Base-by-base conservation (phyloP, 768 basidiomycete genomes). In the Leucosporidium creatinivorum region DNA sequence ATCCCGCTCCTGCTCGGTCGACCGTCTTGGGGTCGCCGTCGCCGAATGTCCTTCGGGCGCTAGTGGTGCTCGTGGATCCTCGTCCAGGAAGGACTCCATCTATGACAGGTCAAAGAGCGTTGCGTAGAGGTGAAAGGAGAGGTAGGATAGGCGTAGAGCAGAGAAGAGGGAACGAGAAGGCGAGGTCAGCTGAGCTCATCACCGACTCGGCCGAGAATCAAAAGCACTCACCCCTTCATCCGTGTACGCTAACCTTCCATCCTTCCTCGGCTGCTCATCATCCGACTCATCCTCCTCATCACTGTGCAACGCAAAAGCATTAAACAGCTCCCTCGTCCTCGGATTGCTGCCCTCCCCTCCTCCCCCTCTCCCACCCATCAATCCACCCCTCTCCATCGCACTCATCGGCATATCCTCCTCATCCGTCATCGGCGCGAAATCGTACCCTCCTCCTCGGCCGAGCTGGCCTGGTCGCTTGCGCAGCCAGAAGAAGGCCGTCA, bases 301-400 rank as follows among this genome's bases (percentile, higher is more conserved):
- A 62, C 57, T 73, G 47, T 68, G 26, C 25, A 73, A 26, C 33
- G 72, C 72, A 54, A 98, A 98, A 23, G 94, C 93, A 78, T 98
- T 93, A 75, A 97, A 98, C 69, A 99, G 76, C 79, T 97, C 94
- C 79, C 88, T 88, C 59, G 92, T 89, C 59, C 86, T 82, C 17
- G 60, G 39, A 44, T 44, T 44, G 15, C 39, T 75, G 31, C 50
- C 50, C 72, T 23, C 69, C 66, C 58, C 48, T 51, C 39, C 58
- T 61, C 57, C 58, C 1, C 57, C 55, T 18, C 70, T 50, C n/a
- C 63, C 39, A 44, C 39, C 39, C 39, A 44, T 52, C 31, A 67
- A 52, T 31, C 81, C 78, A 0, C 79, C 75, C 25, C 79, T 61
- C 25, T 83, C 81, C 36, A 96, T 77, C 6, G 87, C 77, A 59